Evolutionary conservation across 208 protist species (phyloP), one percentile per base, ranked within the genome.

Genomic region (Leishmania arabica): DNA sequence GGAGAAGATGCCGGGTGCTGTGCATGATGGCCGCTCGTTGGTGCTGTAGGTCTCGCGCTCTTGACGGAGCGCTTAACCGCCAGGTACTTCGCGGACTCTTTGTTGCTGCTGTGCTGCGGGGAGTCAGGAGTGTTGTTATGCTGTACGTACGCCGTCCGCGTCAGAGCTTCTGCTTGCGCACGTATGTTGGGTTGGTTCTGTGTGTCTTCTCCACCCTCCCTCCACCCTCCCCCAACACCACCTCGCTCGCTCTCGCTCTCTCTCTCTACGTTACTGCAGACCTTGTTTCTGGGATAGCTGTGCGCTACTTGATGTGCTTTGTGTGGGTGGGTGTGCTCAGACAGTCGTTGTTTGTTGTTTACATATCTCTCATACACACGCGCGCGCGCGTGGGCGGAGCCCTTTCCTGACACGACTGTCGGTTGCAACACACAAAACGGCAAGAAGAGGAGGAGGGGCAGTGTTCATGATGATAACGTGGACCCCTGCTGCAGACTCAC

Each of bases 11-110:
- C 88, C 87, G 27, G 84, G 81, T 58, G 85, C 88, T 24, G 84
- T 91, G 27, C 90, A 97, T 78, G 93, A 97, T 85, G 93, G 93
- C 66, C 91, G 93, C 37, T 97, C 93, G 19, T 75, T 97, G 68
- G 93, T 97, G 77, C 81, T 97, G 54, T 97, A 95, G 77, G 34
- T 40, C 19, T 42, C 3, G 53, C 3, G 13, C 45, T 49, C 17
- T 19, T 24, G 71, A 13, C 17, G 71, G 9, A 37, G 49, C 13
- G 27, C 47, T 19, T 42, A 9, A 51, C 37, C 31, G 13, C 19
- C 13, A n/a, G 13, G 0, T 15, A 42, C 49, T 37, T 15, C 27
- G 71, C 27, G 1, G 71, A 2, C 9, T 45, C 49, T 42, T 7
- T 58, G 0, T 58, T 21, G 47, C 6, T 58, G n/a, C 1, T 40